Conservation (phyloP, 2,329 filamentous ascomycete genomes). For the Neonectria punicea region DNA sequence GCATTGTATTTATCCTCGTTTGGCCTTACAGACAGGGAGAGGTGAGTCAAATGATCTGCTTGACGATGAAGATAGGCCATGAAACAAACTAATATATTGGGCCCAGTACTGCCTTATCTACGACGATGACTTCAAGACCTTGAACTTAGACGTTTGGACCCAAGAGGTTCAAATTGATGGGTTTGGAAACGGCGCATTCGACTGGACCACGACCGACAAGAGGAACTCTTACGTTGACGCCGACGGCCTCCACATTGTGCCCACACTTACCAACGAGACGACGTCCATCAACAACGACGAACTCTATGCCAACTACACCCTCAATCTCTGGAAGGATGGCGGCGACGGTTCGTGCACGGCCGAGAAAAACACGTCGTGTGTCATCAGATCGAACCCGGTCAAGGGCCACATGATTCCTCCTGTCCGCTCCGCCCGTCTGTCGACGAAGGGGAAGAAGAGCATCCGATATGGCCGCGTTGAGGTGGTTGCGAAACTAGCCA, state of each 20-base stretch:
- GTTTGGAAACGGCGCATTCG: slow-evolving; percentile 61
- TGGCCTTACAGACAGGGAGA: slow-evolving; percentile 40
- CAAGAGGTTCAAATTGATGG: slow-evolving; percentile 57
- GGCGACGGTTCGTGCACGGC: slow-evolving; percentile 54
- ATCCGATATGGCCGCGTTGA: slow-evolving; percentile 86
- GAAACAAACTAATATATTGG: background rate
- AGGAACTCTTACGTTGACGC: slow-evolving; percentile 59
- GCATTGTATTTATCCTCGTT: slow-evolving; percentile 47
- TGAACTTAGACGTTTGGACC: slow-evolving; percentile 59
- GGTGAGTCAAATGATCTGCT: slow-evolving; percentile 17
- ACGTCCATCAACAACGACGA: slow-evolving; percentile 52
- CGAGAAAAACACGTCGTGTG: slow-evolving; percentile 47
- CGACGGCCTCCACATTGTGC: slow-evolving; percentile 64
- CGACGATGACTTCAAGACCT: slow-evolving; percentile 59
- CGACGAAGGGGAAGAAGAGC: slow-evolving; percentile 47
- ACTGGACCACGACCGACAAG: slow-evolving; percentile 63
- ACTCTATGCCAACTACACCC: slow-evolving; percentile 52
- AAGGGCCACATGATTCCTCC: slow-evolving; percentile 60
- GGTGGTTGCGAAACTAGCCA: slow-evolving; percentile 78
- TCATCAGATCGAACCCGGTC: slow-evolving; percentile 54
- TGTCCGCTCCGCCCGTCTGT: slow-evolving; percentile 60
- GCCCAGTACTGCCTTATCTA: slow-evolving; percentile 60
- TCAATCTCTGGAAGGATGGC: slow-evolving; percentile 54
- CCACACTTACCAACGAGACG: slow-evolving; percentile 58
- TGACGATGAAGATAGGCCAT: too few relatives aligned